A percentile compares a stretch with the other conserved stretches of the same genome.
These are phyloP conservation scores for Lanmaoa rubissima DNA, from an alignment of 768 basidiomycete species.

Conservation along the genomic window DNA sequence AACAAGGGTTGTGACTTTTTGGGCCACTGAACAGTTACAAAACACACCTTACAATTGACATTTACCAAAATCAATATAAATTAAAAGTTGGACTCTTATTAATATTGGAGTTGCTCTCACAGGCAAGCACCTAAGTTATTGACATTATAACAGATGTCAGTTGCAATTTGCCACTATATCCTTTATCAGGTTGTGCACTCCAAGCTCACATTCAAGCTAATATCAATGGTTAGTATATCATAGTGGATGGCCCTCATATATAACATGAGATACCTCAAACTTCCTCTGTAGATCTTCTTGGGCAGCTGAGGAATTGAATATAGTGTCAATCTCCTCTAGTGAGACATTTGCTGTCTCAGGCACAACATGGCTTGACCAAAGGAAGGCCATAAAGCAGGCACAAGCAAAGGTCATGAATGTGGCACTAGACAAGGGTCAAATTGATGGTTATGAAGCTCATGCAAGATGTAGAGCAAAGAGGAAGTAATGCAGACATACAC, in stretches of 20 bases:
- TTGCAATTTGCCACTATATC: constrained; percentile 28
- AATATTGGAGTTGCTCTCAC: not conserved
- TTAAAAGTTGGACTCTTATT: not conserved
- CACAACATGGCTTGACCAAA: constrained; percentile 68
- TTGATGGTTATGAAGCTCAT: not conserved
- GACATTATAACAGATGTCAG: constrained; percentile 1
- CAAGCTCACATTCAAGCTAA: constrained; percentile 59
- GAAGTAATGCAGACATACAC: constrained; percentile 37
- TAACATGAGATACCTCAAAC: constrained; percentile 42
- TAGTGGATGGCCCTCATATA: not conserved
- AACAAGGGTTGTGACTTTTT: too few species aligned
- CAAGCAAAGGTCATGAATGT: constrained; percentile 69
- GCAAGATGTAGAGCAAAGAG: not conserved
- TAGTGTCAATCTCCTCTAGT: constrained; percentile 70
- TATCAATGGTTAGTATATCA: not conserved
- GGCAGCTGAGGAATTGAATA: constrained; percentile 62
- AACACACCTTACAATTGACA: not conserved
- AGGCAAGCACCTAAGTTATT: not conserved
- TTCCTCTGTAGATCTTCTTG: constrained; percentile 51
- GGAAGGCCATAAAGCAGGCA: constrained; percentile 62
- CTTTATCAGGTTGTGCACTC: constrained; percentile 45
- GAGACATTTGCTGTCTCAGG: constrained; percentile 79
- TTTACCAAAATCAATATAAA: not conserved
- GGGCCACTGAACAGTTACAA: not conserved
- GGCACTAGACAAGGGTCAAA: constrained; percentile 36